phyloP scores from a whole-genome alignment of 2,329 filamentous ascomycete genomes.

The Plenodomus tracheiphilus region DNA sequence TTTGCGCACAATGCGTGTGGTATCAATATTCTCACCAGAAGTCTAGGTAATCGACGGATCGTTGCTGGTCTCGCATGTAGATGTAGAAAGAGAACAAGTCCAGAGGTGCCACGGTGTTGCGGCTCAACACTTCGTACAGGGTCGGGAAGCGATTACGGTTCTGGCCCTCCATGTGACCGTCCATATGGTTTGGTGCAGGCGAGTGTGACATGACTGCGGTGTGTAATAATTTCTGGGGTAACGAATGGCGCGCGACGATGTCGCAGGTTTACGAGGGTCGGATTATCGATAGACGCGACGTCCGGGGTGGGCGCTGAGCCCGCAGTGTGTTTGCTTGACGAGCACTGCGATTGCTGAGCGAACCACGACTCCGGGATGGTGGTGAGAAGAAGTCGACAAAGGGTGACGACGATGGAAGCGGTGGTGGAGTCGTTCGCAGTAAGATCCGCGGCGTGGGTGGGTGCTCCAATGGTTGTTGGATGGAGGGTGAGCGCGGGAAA shows the following conservation, averaged over 20 bases:
- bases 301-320: conserved; percentile 24
- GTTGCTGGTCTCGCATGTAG: conserved; percentile 98
- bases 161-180: conserved; percentile 12
- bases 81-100: conserved; percentile 99
- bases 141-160: conserved; percentile 85
- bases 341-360: conserved; percentile 18
- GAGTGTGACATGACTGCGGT: conserved; percentile 30
- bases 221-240: conserved; percentile 5
- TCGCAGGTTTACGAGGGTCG: conserved; percentile 18
- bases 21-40: conserved; percentile 73
- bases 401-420: conserved; percentile 6
- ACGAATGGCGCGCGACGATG: conserved; percentile 21
- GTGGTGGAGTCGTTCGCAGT: conserved; percentile 4
- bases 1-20: not conserved
- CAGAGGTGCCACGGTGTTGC: conserved; percentile 91
- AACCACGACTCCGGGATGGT: conserved; percentile 8
- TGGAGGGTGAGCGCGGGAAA: conserved; percentile 35
- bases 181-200: conserved; percentile 13
- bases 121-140: conserved; percentile 91
- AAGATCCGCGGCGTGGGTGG: conserved; percentile 21
- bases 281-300: conserved; percentile 26
- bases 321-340: conserved; percentile 17
- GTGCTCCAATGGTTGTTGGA: conserved; percentile 28
- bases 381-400: conserved; percentile 2
- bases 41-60: conserved; percentile 95